Evolutionary conservation across 208 protist genomes (phyloP), one percentile per base, ranked within the genome.

Genomic region (Strigomonas galati): DNA sequence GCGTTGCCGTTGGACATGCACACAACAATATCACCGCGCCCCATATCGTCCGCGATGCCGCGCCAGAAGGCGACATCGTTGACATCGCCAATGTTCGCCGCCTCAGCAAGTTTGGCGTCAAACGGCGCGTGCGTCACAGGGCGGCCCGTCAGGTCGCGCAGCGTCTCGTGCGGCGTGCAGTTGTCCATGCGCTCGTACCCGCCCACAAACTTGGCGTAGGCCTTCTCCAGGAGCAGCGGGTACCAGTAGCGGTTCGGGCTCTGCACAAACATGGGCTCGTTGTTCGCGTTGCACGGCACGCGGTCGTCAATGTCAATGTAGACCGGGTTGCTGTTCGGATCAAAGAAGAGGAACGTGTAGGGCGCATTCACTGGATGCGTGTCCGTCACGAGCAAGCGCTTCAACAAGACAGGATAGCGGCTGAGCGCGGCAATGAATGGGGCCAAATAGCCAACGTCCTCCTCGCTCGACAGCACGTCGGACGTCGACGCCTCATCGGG

Each of bases 131-230:
- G 82, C 9, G 77, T 78, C 17, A 96, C 91, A 2, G 91, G 88
- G 15, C 84, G 80, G 1, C 91, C 91, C 1, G 91, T 97, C 49
- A 97, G 57, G 69, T 97, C 91, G 5, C 81, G 84, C 53, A 95
- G 73, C 37, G 87, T 92, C 74, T 97, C 89, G 65, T 90, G 78
- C 40, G 87, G 73, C n/a, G 84, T 93, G 69, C 88, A 94, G 66
- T 90, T 87, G 62, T 86, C 76, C 24, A 97, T 67, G 46, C 78
- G 67, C 32, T 81, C 76, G 76, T 94, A 97, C 30, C 87, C 85
- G 59, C 89, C 87, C 15, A 93, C 81, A 73, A 97, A 94, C 78
- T 97, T 97, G 10, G 91, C 91, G 61, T 97, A 97, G 17, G 91
- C 91, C 75, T 97, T 97, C 76, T 97, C 89, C 54, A 97, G 72